Base-by-base conservation (phyloP, 495 filamentous ascomycete genomes). In the Penicillium cataractarum region DNA sequence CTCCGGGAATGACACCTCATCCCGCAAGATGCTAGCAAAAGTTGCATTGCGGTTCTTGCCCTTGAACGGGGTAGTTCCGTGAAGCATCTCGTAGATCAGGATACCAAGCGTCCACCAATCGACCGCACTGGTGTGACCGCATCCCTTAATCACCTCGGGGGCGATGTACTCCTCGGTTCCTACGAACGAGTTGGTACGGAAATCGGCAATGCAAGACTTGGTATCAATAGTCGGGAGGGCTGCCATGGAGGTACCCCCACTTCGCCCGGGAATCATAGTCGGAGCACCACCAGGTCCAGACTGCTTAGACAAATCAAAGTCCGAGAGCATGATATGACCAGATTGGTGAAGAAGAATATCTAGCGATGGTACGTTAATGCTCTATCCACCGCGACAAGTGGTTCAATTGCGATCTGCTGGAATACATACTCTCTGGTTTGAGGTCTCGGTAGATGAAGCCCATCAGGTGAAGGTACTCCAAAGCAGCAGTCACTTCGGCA, bases 101-200 rank as follows among this genome's bases (percentile, higher is more conserved):
- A 99, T 98, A 21, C 95, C 95, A 10, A 99, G 79, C 3, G 95
- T 99, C 95, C 95, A 99, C 95, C 95, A 99, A 75, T 99, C 95
- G 2, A 99, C 95, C 4, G 95, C 95, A 67, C 93, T 97, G 7
- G 95, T 99, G 73, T 99, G 95, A 21, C 95, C 95, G 74, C 94
- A 97, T 13, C 95, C 95, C 75, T 97, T 98, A 71, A 99, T 99
- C 46, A 99, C 95, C 74, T 99, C 95, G 7, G 95, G 95, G 0
- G 95, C 95, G 68, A 99, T 99, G 69, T 99, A 99, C 74, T 99
- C 95, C 71, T 99, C 95, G 2, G 95, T 99, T 21, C 95, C 95
- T 17, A 99, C 95, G 73, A 99, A 99, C 3, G 93, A 97, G 71
- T 99, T 99, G 15, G 95, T 99, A 27, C 95, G 87, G 83, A 99